Percentiles rank a stretch among this genome's conserved stretches.
These are phyloP conservation scores for Venturia effusa DNA, from an alignment of 2,329 filamentous ascomycete genomes.

Conservation along the genomic window DNA sequence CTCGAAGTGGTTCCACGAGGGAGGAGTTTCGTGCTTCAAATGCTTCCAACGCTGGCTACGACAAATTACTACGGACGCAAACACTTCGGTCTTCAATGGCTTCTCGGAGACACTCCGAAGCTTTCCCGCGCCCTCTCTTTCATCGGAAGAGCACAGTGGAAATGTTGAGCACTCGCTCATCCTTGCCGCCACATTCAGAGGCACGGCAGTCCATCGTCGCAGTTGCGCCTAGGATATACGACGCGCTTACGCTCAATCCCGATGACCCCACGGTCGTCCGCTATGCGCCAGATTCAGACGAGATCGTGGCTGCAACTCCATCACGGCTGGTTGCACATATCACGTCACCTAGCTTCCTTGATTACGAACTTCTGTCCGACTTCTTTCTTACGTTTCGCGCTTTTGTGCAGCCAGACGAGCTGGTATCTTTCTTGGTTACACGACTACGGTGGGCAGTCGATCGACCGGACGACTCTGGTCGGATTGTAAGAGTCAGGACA, in stretches of 20 bases:
- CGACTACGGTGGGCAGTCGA: conserved; percentile 78
- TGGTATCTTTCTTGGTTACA: conserved; percentile 75
- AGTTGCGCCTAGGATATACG: conserved; percentile 61
- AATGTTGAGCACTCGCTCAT: conserved; percentile 22
- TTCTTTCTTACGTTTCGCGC: conserved; percentile 93
- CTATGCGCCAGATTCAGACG: conserved; percentile 58
- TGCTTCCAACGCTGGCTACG: conserved; percentile 33
- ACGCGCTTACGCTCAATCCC: conserved; percentile 67
- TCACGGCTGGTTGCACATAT: conserved; percentile 90
- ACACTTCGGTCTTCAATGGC: conserved; percentile 18
- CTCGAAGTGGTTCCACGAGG: conserved; percentile 44
- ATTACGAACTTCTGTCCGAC: conserved; percentile 93
- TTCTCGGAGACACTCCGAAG: conserved; percentile 26
- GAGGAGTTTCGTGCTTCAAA: conserved; percentile 60
- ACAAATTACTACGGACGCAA: conserved; percentile 33
- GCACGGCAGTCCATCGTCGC: conserved; percentile 24
- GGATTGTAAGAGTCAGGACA: conserved; percentile 87
- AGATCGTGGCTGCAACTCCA: conserved; percentile 82
- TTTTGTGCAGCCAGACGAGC: conserved; percentile 66
- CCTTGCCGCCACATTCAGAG: conserved; percentile 21
- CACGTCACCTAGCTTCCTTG: conserved; percentile 87
- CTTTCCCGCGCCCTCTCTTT: conserved; percentile 22
- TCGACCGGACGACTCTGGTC: conserved; percentile 70
- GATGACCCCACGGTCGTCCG: conserved; percentile 75
- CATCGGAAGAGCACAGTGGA: conserved; percentile 26